Evolutionary conservation across 257 asterid genomes (phyloP).

Genomic region (Solanum bulbocastanum): DNA sequence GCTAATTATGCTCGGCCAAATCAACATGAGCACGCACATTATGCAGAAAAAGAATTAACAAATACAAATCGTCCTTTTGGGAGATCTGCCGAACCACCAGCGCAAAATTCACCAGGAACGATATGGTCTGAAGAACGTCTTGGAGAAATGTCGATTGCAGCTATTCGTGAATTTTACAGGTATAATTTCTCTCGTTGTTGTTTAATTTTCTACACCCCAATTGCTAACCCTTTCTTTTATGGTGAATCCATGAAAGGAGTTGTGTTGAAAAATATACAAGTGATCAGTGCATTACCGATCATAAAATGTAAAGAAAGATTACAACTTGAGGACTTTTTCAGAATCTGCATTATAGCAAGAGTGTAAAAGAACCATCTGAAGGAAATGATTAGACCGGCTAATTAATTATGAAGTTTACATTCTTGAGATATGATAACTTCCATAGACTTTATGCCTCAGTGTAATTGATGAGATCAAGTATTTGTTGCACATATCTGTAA

Average conservation of each 20-base stretch:
- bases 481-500: background rate
- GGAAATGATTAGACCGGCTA: background rate
- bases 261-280: background rate
- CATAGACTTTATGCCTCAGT: background rate
- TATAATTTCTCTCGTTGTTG: background rate
- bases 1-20: background rate
- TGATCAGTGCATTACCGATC: background rate
- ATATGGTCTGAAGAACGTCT: constrained; percentile 4
- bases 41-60: background rate
- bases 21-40: background rate
- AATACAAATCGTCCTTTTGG: constrained; percentile 1
- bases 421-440: background rate
- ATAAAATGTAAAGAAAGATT: background rate
- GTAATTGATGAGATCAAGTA: background rate
- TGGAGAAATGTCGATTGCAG: constrained; percentile 4
- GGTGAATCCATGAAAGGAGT: background rate
- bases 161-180: constrained; percentile 11
- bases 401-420: background rate
- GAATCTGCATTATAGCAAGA: background rate
- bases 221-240: background rate
- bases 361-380: background rate
- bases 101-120: background rate
- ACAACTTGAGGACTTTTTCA: background rate
- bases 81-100: background rate
- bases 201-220: background rate